These are phyloP conservation scores for Pueraria montana DNA, from an alignment of 306 rosid species.

Conservation along the genomic window DNA sequence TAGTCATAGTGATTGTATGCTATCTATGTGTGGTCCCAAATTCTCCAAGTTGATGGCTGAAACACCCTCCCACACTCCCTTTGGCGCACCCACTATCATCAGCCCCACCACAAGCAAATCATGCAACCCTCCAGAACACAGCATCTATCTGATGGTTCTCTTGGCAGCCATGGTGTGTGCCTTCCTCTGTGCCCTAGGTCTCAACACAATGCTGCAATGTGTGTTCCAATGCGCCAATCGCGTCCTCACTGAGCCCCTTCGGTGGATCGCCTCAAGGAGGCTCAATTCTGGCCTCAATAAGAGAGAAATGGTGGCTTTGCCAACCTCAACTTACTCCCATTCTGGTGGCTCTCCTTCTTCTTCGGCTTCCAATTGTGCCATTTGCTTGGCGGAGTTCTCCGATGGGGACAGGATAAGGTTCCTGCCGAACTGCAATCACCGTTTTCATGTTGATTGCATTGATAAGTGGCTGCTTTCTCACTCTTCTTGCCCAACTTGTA, in stretches of 20 bases:
- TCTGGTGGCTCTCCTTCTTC: slow-evolving; percentile 2
- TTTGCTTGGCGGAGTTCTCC: slow-evolving; percentile 64
- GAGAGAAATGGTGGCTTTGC: slow-evolving; percentile 75
- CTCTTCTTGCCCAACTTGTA: slow-evolving; percentile 88
- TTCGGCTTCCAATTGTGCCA: slow-evolving; percentile 57
- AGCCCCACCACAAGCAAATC: slow-evolving; percentile 50
- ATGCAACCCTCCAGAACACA: slow-evolving; percentile 30
- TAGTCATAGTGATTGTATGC: background rate
- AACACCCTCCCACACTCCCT: slow-evolving; percentile 18
- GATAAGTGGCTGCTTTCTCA: slow-evolving; percentile 79
- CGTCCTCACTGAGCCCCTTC: slow-evolving; percentile 55
- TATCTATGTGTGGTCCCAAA: background rate
- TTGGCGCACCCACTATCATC: slow-evolving; percentile 37
- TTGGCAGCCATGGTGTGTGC: slow-evolving; percentile 74
- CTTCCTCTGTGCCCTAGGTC: slow-evolving; percentile 76
- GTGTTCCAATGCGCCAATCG: slow-evolving; percentile 72
- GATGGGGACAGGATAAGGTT: slow-evolving; percentile 71
- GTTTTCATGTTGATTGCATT: slow-evolving; percentile 76
- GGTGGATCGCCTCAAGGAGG: slow-evolving; percentile 63
- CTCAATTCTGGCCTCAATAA: slow-evolving; percentile 76
- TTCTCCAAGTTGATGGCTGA: slow-evolving; percentile 54
- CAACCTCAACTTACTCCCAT: slow-evolving; percentile 57
- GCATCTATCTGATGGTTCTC: slow-evolving; percentile 53
- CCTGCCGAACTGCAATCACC: slow-evolving; percentile 76
- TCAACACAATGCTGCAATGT: slow-evolving; percentile 72